phyloP scores from a whole-genome alignment of 495 filamentous ascomycete genomes.

The Penicillium diatomitis region DNA sequence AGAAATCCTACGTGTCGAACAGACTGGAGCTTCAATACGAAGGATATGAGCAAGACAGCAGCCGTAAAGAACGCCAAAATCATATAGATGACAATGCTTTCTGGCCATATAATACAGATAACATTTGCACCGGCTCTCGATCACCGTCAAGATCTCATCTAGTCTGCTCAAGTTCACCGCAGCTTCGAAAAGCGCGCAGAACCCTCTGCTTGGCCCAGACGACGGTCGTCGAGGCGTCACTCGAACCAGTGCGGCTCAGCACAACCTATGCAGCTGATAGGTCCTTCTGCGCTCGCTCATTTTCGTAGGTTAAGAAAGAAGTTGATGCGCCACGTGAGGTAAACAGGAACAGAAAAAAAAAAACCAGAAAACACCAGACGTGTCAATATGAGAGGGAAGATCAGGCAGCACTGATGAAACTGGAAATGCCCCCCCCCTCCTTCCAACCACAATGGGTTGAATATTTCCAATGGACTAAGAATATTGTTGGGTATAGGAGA shows the following conservation, averaged over 20 bases:
- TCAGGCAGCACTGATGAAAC: slow-evolving; percentile 10
- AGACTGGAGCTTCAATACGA: not conserved
- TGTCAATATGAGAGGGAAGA: slow-evolving; percentile 16
- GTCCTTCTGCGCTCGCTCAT: slow-evolving; percentile 17
- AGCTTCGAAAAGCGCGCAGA: not conserved
- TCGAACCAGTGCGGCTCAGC: slow-evolving; percentile 3
- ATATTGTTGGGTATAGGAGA: slow-evolving; percentile 23
- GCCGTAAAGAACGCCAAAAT: not conserved
- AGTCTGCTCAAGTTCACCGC: not conserved
- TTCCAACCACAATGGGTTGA: not conserved
- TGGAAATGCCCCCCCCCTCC: slow-evolving; percentile 8
- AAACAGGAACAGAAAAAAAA: slow-evolving; percentile 6
- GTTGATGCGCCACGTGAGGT: not conserved
- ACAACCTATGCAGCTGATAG: slow-evolving; percentile 36
- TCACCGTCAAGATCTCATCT: no score
- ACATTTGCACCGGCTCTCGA: not conserved
- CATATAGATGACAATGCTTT: slow-evolving; percentile 11
- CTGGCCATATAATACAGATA: slow-evolving; percentile 14
- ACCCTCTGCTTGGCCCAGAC: not conserved
- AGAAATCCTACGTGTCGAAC: no score
- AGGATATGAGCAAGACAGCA: not conserved
- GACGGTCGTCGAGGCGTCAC: not conserved
- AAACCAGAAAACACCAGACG: slow-evolving; percentile 18
- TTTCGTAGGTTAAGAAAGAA: not conserved
- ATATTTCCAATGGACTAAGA: slow-evolving; percentile 9